phyloP scores from a whole-genome alignment of 106 monocot species.

The Allium fistulosum region DNA sequence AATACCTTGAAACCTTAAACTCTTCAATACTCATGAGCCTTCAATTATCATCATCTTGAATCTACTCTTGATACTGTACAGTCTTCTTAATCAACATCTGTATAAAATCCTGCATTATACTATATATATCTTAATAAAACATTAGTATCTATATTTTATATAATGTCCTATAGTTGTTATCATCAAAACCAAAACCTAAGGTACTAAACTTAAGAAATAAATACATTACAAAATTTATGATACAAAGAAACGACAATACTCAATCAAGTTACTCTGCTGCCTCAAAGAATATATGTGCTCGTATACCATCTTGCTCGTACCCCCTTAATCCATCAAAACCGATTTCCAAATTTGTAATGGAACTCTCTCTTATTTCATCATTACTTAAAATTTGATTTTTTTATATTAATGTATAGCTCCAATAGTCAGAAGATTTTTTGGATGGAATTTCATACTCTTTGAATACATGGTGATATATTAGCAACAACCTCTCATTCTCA shows the following conservation, averaged over 20 bases:
- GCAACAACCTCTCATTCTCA: slow-evolving; percentile 67
- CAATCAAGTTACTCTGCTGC: background rate
- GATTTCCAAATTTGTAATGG: slow-evolving; percentile 69
- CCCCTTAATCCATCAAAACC: slow-evolving; percentile 67
- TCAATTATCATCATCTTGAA: too few relatives aligned
- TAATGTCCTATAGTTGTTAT: too few relatives aligned
- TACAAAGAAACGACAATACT: background rate
- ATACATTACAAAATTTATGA: slow-evolving; percentile 3
- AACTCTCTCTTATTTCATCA: slow-evolving; percentile 58
- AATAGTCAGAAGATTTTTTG: slow-evolving; percentile 57
- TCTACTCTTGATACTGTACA: too few relatives aligned
- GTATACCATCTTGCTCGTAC: background rate
- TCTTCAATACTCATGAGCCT: too few relatives aligned
- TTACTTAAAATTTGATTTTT: slow-evolving; percentile 16
- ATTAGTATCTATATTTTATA: too few relatives aligned
- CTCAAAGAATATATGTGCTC: background rate
- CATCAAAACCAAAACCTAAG: too few relatives aligned
- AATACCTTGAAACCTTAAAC: too few relatives aligned
- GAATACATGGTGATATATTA: slow-evolving; percentile 49
- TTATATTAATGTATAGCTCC: slow-evolving; percentile 48
- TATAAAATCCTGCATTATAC: too few relatives aligned
- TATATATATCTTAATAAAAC: too few relatives aligned
- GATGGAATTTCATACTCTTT: slow-evolving; percentile 81
- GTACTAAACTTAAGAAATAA: too few relatives aligned
- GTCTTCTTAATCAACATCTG: too few relatives aligned